Evolutionary conservation across 192 early-diverging fungal species (phyloP).

Genomic region (Coemansia sp.): DNA sequence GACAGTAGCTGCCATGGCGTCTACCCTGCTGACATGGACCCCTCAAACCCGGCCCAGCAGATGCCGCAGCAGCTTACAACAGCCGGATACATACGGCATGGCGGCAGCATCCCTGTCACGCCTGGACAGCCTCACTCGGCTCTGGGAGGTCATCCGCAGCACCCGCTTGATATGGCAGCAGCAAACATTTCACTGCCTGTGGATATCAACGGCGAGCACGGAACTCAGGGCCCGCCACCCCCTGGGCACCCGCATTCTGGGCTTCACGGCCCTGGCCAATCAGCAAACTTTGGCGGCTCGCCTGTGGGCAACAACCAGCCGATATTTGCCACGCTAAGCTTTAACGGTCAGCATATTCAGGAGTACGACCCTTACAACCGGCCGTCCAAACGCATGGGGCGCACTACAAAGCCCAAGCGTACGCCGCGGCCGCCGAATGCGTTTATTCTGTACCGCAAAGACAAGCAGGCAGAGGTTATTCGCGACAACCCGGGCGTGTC

Average conservation of each 20-base stretch:
- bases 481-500: conserved; percentile 53
- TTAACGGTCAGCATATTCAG: conserved; percentile 45
- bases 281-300: conserved; percentile 44
- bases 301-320: conserved; percentile 38
- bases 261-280: conserved; percentile 26
- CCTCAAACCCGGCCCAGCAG: conserved; percentile 16
- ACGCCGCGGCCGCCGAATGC: conserved; percentile 55
- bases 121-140: conserved; percentile 14
- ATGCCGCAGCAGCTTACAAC: conserved; percentile 40
- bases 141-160: conserved; percentile 24
- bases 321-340: conserved; percentile 42
- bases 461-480: conserved; percentile 55
- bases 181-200: conserved; percentile 37
- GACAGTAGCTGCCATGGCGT: conserved; percentile 44
- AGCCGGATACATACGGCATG: conserved; percentile 37
- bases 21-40: conserved; percentile 41
- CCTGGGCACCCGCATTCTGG: conserved; percentile 14
- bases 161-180: conserved; percentile 34
- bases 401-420: conserved; percentile 51
- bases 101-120: conserved; percentile 30
- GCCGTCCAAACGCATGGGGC: conserved; percentile 34
- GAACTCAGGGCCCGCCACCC: conserved; percentile 14
- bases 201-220: conserved; percentile 36
- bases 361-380: conserved; percentile 49
- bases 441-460: conserved; percentile 58